These are phyloP conservation scores for Plasmodium relictum DNA, from an alignment of 169 alveolate genomes.

Conservation along the genomic window DNA sequence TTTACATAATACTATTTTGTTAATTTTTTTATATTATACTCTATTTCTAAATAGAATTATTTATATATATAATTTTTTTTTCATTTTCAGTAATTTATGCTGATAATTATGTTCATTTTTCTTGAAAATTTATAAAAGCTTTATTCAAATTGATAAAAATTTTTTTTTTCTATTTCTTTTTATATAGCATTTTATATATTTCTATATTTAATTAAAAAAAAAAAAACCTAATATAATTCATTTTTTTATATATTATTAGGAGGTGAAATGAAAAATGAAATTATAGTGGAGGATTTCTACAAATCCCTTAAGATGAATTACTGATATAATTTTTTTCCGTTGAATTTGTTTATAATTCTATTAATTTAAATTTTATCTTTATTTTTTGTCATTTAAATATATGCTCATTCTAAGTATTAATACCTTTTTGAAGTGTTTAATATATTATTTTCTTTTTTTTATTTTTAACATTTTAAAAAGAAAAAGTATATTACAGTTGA, in stretches of 20 bases:
- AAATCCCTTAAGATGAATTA: background rate
- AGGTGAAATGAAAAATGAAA: conserved; percentile 5
- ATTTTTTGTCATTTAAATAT: background rate
- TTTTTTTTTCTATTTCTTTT: background rate
- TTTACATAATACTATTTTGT: background rate
- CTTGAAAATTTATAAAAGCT: background rate
- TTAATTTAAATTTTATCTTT: background rate
- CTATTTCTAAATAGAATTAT: background rate
- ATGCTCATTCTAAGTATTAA: background rate
- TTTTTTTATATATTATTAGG: conserved; percentile 17
- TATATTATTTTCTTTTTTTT: no score
- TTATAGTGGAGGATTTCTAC: conserved; percentile 24
- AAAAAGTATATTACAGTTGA: no score
- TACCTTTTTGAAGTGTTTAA: no score
- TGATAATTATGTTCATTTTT: no score
- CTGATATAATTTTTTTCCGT: background rate
- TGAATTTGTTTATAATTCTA: background rate
- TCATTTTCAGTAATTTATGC: no score
- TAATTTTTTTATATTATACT: no score
- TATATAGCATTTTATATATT: background rate
- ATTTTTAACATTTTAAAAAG: no score
- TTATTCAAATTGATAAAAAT: no score
- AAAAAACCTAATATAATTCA: background rate
- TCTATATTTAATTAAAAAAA: background rate
- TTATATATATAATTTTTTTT: background rate